Conservation (phyloP, 192 early-diverging fungal genomes). For the Coemansia aciculifera region DNA sequence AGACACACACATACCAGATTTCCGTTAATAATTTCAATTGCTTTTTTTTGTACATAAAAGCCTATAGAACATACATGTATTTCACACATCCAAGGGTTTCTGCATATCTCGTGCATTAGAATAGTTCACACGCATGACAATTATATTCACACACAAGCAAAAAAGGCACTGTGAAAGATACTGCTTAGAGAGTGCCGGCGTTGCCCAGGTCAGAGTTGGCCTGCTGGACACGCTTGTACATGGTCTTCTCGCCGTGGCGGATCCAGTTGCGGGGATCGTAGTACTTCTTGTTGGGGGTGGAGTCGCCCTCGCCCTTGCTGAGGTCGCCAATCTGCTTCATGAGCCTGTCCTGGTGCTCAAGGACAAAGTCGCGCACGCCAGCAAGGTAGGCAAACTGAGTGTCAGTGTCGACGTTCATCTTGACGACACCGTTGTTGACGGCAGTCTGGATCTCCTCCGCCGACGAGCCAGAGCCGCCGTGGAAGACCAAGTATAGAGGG, state of each 20-base stretch:
- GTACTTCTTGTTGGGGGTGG: constrained; percentile 92
- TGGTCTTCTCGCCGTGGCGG: constrained; percentile 86
- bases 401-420: constrained; percentile 99
- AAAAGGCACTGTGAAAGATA: not conserved
- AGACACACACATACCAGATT: not conserved
- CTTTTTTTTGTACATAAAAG: constrained; percentile 6
- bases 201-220: constrained; percentile 80
- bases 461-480: constrained; percentile 92
- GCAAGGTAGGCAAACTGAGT: constrained; percentile 96
- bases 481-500: constrained; percentile 96
- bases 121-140: not conserved
- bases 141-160: not conserved
- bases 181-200: constrained; percentile 61
- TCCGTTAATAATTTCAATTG: not conserved
- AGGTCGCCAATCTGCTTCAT: constrained; percentile 92
- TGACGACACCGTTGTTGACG: constrained; percentile 83
- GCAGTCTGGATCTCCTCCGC: constrained; percentile 79
- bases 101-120: not conserved
- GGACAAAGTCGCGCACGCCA: constrained; percentile 85
- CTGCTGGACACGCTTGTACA: constrained; percentile 78
- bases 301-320: constrained; percentile 85
- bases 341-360: constrained; percentile 85
- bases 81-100: not conserved
- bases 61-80: not conserved
- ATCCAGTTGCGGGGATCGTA: constrained; percentile 95